Conservation (phyloP, 2,329 filamentous ascomycete genomes). For the Pyricularia grisea region DNA sequence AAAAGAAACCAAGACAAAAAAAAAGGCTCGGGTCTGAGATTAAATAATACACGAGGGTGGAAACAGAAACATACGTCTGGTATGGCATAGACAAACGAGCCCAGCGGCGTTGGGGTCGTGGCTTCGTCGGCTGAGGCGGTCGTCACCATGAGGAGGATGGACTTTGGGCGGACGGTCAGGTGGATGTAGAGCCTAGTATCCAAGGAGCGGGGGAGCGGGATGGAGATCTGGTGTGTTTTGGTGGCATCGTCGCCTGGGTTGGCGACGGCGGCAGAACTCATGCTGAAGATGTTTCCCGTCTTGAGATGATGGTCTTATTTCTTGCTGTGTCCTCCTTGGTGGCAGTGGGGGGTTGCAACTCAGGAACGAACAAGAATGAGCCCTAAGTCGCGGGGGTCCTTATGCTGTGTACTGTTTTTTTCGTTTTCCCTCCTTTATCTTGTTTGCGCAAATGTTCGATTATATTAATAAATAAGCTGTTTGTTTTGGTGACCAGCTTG, state of each 20-base stretch:
- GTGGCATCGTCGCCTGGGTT: neutral
- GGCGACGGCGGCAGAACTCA: neutral
- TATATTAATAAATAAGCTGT: neutral
- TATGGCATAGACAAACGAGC: slow-evolving; percentile 89
- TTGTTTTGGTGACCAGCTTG: neutral
- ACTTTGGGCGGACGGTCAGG: slow-evolving; percentile 47
- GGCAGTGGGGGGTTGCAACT: too few species aligned
- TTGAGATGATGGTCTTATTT: neutral
- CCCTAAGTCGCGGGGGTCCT: too few species aligned
- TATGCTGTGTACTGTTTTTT: too few species aligned
- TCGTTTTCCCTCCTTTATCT: neutral
- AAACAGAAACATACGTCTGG: slow-evolving; percentile 57
- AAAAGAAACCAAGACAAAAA: neutral
- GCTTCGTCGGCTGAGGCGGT: slow-evolving; percentile 45
- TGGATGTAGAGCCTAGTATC: slow-evolving; percentile 54
- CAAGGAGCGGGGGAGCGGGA: slow-evolving; percentile 49
- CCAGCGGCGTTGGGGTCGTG: slow-evolving; percentile 49
- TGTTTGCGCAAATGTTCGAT: neutral
- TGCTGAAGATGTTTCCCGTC: neutral
- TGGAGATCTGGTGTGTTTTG: slow-evolving; percentile 38
- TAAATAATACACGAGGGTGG: neutral
- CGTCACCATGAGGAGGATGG: slow-evolving; percentile 51
- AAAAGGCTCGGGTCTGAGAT: neutral
- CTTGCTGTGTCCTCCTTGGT: neutral
- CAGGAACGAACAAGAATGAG: too few species aligned